phyloP scores from a whole-genome alignment of 2,329 filamentous ascomycete genomes.

The Clonostachys rosea region DNA sequence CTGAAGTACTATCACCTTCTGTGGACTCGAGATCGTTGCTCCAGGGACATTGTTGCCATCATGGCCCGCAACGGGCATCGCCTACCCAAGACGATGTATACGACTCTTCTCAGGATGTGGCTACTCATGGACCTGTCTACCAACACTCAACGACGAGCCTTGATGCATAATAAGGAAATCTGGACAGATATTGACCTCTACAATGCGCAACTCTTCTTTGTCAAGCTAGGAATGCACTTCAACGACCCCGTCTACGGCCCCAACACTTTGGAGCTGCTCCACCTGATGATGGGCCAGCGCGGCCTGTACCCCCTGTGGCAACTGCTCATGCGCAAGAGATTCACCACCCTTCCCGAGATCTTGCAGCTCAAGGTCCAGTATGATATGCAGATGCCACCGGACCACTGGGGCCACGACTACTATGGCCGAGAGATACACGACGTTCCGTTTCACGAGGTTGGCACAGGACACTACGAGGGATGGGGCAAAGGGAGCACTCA shows the following conservation, averaged over 20 bases:
- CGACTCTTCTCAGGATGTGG: slow-evolving; percentile 64
- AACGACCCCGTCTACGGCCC: slow-evolving; percentile 56
- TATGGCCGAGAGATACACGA: slow-evolving; percentile 34
- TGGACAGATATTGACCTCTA: slow-evolving; percentile 59
- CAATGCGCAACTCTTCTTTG: slow-evolving; percentile 57
- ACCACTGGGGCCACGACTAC: slow-evolving; percentile 5
- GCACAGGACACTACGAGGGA: slow-evolving; percentile 47
- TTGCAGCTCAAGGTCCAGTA: slow-evolving; percentile 55
- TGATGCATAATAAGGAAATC: slow-evolving; percentile 45
- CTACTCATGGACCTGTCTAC: slow-evolving; percentile 64
- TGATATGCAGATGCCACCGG: slow-evolving; percentile 18
- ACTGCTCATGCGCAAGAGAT: slow-evolving; percentile 52
- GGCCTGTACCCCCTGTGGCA: slow-evolving; percentile 52
- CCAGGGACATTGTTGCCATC: slow-evolving; percentile 57
- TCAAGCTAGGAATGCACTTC: slow-evolving; percentile 70
- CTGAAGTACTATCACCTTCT: slow-evolving; percentile 68
- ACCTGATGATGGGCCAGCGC: slow-evolving; percentile 56
- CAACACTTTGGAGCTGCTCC: slow-evolving; percentile 42
- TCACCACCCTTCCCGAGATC: slow-evolving; percentile 42
- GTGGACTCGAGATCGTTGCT: slow-evolving; percentile 47
- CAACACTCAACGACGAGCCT: slow-evolving; percentile 44
- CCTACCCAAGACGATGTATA: slow-evolving; percentile 40
- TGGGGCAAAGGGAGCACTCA: slow-evolving; percentile 36
- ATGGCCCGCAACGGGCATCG: slow-evolving; percentile 55
- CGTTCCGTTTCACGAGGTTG: slow-evolving; percentile 47